Conservation (phyloP, 169 alveolate genomes). For the Cardiosporidium cionae region DNA sequence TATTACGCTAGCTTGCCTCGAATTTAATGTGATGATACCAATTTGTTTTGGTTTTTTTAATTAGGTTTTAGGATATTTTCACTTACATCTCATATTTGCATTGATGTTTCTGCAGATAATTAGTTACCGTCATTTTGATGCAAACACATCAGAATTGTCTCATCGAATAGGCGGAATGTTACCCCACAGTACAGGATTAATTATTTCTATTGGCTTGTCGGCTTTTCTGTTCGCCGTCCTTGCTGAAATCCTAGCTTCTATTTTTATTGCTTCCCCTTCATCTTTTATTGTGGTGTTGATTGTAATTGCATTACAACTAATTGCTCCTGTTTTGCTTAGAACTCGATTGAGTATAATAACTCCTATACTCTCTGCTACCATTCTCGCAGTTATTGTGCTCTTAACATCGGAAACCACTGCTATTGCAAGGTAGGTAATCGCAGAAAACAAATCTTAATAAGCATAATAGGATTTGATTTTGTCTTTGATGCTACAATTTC, state of each 20-base stretch:
- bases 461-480: no score
- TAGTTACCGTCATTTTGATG: background rate
- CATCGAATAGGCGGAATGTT: background rate
- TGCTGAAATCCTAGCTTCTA: background rate
- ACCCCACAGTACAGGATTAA: background rate
- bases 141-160: background rate
- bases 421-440: no score
- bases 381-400: background rate
- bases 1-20: no score
- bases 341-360: background rate
- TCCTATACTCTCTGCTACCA: background rate
- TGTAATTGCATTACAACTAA: background rate
- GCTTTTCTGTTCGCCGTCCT: background rate
- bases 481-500: background rate
- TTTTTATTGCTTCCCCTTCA: background rate
- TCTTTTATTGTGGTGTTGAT: background rate
- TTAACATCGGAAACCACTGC: no score
- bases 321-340: background rate
- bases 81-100: no score
- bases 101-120: no score
- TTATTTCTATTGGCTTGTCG: background rate
- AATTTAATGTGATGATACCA: no score
- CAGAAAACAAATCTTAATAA: no score
- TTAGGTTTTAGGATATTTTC: no score
- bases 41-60: no score